Percentiles rank a stretch among this genome's conserved stretches.
Conservation (phyloP, 805 yeast genomes). For the Lipomyces kockii region DNA sequence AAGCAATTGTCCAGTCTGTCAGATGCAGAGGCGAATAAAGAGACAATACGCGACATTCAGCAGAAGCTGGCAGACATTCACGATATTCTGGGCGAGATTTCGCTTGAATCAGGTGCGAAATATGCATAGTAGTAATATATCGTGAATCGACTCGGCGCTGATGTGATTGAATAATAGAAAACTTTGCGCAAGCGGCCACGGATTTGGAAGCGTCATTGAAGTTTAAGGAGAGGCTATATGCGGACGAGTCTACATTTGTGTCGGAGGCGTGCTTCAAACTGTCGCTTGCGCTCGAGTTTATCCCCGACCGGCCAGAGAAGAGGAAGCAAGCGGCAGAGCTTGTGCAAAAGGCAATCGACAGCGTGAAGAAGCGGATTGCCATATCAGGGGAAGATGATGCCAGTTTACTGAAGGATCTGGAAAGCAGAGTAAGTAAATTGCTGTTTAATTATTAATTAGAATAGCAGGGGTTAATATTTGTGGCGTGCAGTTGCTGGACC, state of each 20-base stretch:
- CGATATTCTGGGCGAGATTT: conserved; percentile 84
- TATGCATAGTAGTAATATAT: not conserved
- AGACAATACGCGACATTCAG: conserved; percentile 45
- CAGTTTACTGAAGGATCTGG: conserved; percentile 44
- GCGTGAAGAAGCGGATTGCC: conserved; percentile 51
- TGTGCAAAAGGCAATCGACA: conserved; percentile 57
- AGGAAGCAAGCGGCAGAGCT: conserved; percentile 57
- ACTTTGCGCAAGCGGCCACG: conserved; percentile 73
- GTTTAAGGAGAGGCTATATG: conserved; percentile 57
- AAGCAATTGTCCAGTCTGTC: conserved; percentile 46
- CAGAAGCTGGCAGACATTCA: conserved; percentile 72
- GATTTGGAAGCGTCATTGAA: conserved; percentile 67
- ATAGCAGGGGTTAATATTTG: not conserved
- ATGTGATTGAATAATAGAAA: conserved; percentile 52
- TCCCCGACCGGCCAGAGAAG: conserved; percentile 56
- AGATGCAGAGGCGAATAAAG: conserved; percentile 37
- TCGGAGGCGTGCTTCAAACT: conserved; percentile 83
- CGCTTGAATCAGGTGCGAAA: conserved; percentile 64
- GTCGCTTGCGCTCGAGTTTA: conserved; percentile 76
- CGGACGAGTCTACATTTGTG: conserved; percentile 54
- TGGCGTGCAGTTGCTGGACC: not conserved
- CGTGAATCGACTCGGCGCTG: not conserved
- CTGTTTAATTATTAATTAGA: conserved; percentile 38
- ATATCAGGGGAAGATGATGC: conserved; percentile 49
- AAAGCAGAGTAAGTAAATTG: conserved; percentile 39